Conservation (phyloP, 2,329 filamentous ascomycete genomes). For the Penicillium sp. region DNA sequence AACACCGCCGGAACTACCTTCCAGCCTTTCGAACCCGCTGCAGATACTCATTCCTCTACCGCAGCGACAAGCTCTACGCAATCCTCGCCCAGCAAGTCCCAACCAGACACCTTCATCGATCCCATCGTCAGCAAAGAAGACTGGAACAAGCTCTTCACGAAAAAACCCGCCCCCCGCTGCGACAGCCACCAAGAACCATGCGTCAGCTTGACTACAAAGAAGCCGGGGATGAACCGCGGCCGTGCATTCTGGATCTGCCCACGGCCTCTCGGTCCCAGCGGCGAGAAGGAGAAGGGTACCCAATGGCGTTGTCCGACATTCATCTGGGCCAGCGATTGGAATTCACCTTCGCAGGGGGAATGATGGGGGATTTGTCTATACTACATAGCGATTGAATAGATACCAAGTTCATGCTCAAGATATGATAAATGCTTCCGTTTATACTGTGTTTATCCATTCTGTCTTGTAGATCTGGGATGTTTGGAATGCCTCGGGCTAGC, state of each 20-base stretch:
- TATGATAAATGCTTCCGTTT: neutral
- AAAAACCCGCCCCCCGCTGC: constrained; percentile 74
- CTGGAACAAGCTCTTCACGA: constrained; percentile 83
- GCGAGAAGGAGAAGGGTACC: constrained; percentile 79
- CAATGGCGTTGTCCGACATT: constrained; percentile 90
- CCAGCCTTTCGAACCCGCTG: neutral
- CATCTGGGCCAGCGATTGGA: constrained; percentile 70
- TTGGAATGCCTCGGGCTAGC: neutral
- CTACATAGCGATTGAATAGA: neutral
- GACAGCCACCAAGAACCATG: constrained; percentile 85
- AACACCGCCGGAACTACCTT: neutral
- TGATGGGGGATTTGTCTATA: neutral
- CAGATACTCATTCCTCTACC: neutral
- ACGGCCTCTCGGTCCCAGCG: constrained; percentile 82
- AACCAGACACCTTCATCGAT: constrained; percentile 60
- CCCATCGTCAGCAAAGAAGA: constrained; percentile 75
- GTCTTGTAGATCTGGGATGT: neutral
- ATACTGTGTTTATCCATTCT: neutral
- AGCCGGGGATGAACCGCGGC: constrained; percentile 79
- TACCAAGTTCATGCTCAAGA: neutral
- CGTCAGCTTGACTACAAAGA: constrained; percentile 81
- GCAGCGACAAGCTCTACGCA: constrained; percentile 6
- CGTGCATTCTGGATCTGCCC: constrained; percentile 69
- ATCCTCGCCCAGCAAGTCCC: constrained; percentile 28
- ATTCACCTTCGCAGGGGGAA: constrained; percentile 34